Percentiles rank a stretch among this genome's conserved stretches.
phyloP scores from a whole-genome alignment of 2,329 filamentous ascomycete genomes.

The Talaromyces albobiverticillius region DNA sequence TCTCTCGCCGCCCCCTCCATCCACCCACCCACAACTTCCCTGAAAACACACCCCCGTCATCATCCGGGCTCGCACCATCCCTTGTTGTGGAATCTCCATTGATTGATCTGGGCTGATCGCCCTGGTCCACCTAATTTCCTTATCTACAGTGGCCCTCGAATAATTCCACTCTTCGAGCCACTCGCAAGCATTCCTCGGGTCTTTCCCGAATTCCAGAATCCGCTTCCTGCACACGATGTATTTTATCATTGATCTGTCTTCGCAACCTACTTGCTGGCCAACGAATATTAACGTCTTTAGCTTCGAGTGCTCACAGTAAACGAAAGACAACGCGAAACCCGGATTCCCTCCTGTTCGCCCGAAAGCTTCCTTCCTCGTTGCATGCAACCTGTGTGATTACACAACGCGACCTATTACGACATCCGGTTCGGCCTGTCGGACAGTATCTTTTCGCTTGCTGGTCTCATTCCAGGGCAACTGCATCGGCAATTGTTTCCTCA shows the following conservation, averaged over 20 bases:
- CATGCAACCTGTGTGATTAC: not conserved
- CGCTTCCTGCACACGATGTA: conserved; percentile 12
- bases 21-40: conserved; percentile 1
- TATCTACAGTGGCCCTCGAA: conserved; percentile 6
- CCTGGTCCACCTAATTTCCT: conserved; percentile 4
- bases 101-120: conserved; percentile 8
- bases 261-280: not conserved
- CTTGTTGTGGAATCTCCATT: conserved; percentile 3
- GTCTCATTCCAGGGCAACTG: conserved; percentile 26
- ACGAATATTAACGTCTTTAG: not conserved
- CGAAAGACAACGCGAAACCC: conserved; percentile 14
- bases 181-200: conserved; percentile 12
- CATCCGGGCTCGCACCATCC: conserved; percentile 10
- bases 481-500: conserved; percentile 27
- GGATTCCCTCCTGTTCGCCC: not conserved
- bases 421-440: conserved; percentile 28
- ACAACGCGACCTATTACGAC: conserved; percentile 21
- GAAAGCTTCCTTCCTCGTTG: not conserved
- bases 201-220: not conserved
- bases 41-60: conserved; percentile 8
- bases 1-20: conserved; percentile 18
- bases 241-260: not conserved
- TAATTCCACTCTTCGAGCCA: conserved; percentile 7
- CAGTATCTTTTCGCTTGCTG: conserved; percentile 17
- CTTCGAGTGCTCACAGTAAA: not conserved